Base-by-base conservation (phyloP, 1,284 basidiomycete genomes). In the Sphaerobolus stellatus region DNA sequence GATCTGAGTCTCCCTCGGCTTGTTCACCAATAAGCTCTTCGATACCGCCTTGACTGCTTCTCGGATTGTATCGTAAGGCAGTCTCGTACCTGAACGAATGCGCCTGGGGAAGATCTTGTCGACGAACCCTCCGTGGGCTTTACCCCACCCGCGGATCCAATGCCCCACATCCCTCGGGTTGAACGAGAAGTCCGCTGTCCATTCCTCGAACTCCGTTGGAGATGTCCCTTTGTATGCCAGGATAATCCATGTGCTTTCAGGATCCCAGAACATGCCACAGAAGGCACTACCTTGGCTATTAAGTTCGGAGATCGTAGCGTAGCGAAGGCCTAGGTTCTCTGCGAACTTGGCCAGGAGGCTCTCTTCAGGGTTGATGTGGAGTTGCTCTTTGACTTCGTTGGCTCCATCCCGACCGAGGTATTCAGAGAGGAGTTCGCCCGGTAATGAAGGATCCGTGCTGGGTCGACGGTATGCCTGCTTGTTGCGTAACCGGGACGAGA, bases 181-280 rank as follows among this genome's bases (percentile, higher is more conserved):
- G 47, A 62, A 62, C 6, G 65, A 67, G 27, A 72, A 63, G 52
- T 72, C 70, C 33, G 66, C 59, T 25, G 64, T 58, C 69, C 69
- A 71, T 51, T 72, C 71, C 18, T 58, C 60, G 58, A 71, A 73
- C 54, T 70, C 67, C 31, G 61, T 61, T 18, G 70, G 70, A 31
- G 63, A 61, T 9, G 72, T 73, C 5, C 71, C 69, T 48, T 62
- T 64, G 59, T 61, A 66, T 6, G 59, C 62, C 18, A 64, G 54
- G 18, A 66, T 58, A 46, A 66, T 63, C 52, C 62, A 67, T 9
- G 58, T 59, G 4, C 51, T 47, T 3, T 44, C 44, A 1, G 62
- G 62, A 48, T 64, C 59, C 56, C 56, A 66, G 52, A 64, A 64
- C 48, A 63, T 43, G 11, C 58, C 65, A 24, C 58, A 61, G 41